Conservation (phyloP, 106 monocot species). For the Gastrodia elata region DNA sequence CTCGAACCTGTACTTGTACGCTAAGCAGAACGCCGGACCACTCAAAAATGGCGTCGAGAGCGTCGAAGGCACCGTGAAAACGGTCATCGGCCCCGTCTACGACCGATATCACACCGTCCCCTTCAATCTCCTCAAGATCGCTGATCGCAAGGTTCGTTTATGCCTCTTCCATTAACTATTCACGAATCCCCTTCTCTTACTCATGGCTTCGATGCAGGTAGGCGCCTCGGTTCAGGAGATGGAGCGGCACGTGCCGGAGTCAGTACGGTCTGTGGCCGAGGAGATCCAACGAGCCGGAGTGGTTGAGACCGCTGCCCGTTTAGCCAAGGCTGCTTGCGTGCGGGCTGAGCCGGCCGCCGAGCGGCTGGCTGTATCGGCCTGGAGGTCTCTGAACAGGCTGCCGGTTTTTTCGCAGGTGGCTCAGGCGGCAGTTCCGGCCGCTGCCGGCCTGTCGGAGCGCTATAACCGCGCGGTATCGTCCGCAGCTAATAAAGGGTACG, state of each 20-base stretch:
- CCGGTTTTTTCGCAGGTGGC: slow-evolving; percentile 69
- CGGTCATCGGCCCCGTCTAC: slow-evolving; percentile 46
- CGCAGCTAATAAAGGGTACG: slow-evolving; percentile 56
- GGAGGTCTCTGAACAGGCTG: slow-evolving; percentile 68
- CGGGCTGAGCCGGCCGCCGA: slow-evolving; percentile 51
- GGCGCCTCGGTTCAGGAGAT: slow-evolving; percentile 43
- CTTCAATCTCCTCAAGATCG: slow-evolving; percentile 43
- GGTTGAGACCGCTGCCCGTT: slow-evolving; percentile 30
- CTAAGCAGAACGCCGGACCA: slow-evolving; percentile 50
- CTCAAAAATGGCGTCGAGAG: slow-evolving; percentile 40
- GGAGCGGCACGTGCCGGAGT: slow-evolving; percentile 36
- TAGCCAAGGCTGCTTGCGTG: slow-evolving; percentile 33
- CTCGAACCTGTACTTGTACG: slow-evolving; percentile 34
- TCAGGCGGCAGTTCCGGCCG: slow-evolving; percentile 52
- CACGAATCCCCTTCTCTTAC: not conserved
- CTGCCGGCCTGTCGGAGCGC: slow-evolving; percentile 46
- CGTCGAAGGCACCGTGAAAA: slow-evolving; percentile 57
- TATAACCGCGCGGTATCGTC: slow-evolving; percentile 53
- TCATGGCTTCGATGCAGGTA: slow-evolving; percentile 33
- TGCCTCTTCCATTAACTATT: not conserved
- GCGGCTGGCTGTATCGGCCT: slow-evolving; percentile 54
- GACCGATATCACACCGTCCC: slow-evolving; percentile 31
- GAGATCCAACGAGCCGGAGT: slow-evolving; percentile 55
- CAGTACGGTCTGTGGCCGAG: slow-evolving; percentile 30
- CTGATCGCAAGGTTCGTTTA: slow-evolving; percentile 39